A percentile compares a stretch with the other conserved stretches of the same genome.
Conservation (phyloP, 345 rosid species). For the Eucalyptus decipiens region DNA sequence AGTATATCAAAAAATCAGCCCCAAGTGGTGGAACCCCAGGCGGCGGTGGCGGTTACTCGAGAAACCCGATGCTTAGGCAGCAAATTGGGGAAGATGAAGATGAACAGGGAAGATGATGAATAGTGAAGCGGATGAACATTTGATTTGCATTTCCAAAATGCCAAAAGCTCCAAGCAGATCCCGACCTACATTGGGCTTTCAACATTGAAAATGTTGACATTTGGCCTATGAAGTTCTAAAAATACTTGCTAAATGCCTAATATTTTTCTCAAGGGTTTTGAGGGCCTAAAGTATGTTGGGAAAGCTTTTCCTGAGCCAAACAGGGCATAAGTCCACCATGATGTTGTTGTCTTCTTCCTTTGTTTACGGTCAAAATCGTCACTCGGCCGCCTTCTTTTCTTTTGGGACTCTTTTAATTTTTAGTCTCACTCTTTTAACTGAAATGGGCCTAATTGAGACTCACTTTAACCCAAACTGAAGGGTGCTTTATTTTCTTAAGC, state of each 20-base stretch:
- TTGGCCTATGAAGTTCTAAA: rapidly evolving
- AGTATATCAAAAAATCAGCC: neutral
- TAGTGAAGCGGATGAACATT: rapidly evolving
- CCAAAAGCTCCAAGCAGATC: rapidly evolving
- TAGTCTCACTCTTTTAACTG: neutral
- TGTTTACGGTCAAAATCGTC: neutral
- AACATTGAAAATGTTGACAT: too few relatives aligned
- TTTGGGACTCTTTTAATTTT: neutral
- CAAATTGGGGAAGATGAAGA: rapidly evolving
- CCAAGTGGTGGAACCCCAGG: rapidly evolving
- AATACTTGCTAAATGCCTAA: too few relatives aligned
- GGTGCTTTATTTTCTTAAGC: neutral
- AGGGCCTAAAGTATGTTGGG: too few relatives aligned
- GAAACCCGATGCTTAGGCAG: too few relatives aligned
- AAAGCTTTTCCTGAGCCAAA: too few relatives aligned
- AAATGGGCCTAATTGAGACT: neutral
- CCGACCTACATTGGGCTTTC: rapidly evolving
- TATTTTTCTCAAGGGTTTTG: too few relatives aligned
- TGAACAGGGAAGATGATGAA: too few relatives aligned
- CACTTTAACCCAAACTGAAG: neutral
- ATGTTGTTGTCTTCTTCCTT: neutral
- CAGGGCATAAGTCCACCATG: neutral
- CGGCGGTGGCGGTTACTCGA: rapidly evolving
- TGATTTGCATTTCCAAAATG: too few relatives aligned
- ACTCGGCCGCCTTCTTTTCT: neutral